phyloP scores from a whole-genome alignment of 352 stramenopile species.

The Phytophthora agathidicida region DNA sequence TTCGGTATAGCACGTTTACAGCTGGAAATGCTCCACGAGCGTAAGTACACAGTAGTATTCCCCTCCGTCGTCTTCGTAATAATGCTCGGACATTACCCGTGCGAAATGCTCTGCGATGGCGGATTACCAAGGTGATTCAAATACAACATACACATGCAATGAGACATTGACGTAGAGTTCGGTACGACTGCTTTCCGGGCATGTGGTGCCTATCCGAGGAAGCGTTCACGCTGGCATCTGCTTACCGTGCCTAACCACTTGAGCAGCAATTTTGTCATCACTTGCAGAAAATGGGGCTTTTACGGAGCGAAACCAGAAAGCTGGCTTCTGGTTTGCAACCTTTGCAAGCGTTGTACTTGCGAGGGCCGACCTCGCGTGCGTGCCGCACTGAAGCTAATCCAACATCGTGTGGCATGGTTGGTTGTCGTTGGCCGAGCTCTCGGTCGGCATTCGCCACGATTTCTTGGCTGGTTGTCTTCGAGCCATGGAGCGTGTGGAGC shows the following conservation, averaged over 20 bases:
- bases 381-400: slow-evolving; percentile 4
- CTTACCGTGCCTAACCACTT: slow-evolving; percentile 2
- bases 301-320: too few relatives aligned
- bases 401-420: slow-evolving; percentile 1
- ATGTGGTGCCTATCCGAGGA: slow-evolving; percentile 19
- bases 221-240: slow-evolving; percentile 18
- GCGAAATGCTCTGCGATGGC: not conserved
- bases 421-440: not conserved
- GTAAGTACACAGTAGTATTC: too few relatives aligned
- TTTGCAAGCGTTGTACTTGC: too few relatives aligned
- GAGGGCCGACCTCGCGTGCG: not conserved
- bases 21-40: slow-evolving; percentile 13
- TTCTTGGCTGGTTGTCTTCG: too few relatives aligned
- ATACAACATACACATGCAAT: slow-evolving; percentile 4
- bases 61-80: not conserved
- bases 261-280: not conserved
- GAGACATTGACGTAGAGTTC: not conserved
- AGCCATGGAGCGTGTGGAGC: too few relatives aligned
- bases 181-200: too few relatives aligned
- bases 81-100: slow-evolving; percentile 1
- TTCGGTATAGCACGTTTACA: slow-evolving; percentile 22
- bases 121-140: slow-evolving; percentile 11
- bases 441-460: slow-evolving; percentile 6
- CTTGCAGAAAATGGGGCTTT: not conserved
- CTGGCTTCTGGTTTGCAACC: too few relatives aligned